phyloP scores from a whole-genome alignment of 1,139 yeast genomes.

The Yamadazyma diddensiae region DNA sequence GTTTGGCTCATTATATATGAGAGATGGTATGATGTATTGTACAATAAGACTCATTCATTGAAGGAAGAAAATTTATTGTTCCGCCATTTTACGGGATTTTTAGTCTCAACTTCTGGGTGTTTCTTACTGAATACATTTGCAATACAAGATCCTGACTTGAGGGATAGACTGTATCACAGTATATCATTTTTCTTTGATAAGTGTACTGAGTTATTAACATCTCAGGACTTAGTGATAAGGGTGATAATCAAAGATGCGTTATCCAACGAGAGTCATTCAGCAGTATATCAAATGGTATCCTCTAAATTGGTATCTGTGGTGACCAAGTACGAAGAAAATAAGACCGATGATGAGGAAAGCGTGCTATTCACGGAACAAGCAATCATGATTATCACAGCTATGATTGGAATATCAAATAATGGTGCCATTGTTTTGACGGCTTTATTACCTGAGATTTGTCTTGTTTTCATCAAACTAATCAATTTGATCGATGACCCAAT shows the following conservation, averaged over 20 bases:
- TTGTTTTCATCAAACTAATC: conserved; percentile 30
- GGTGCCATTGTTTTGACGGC: conserved; percentile 39
- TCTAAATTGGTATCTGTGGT: conserved; percentile 30
- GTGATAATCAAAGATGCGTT: conserved; percentile 45
- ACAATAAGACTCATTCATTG: conserved; percentile 17
- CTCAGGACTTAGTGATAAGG: conserved; percentile 49
- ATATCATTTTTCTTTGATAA: conserved; percentile 48
- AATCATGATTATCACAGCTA: conserved; percentile 35
- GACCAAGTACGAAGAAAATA: conserved; percentile 24
- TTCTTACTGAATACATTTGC: conserved; percentile 36
- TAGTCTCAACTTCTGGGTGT: conserved; percentile 59
- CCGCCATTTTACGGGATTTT: conserved; percentile 60
- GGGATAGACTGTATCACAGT: conserved; percentile 23
- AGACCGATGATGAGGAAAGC: conserved; percentile 27
- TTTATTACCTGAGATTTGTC: conserved; percentile 31
- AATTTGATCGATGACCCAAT: conserved; percentile 30
- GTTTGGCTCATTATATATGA: conserved; percentile 62
- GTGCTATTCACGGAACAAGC: conserved; percentile 40
- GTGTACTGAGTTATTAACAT: conserved; percentile 48
- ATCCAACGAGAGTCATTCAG: conserved; percentile 46
- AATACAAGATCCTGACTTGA: conserved; percentile 22
- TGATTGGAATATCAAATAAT: conserved; percentile 34
- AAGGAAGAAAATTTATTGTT: conserved; percentile 43
- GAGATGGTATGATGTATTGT: conserved; percentile 46
- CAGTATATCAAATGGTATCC: conserved; percentile 36